phyloP scores from a whole-genome alignment of 179 eudicot species.

The Camellia oleifera region DNA sequence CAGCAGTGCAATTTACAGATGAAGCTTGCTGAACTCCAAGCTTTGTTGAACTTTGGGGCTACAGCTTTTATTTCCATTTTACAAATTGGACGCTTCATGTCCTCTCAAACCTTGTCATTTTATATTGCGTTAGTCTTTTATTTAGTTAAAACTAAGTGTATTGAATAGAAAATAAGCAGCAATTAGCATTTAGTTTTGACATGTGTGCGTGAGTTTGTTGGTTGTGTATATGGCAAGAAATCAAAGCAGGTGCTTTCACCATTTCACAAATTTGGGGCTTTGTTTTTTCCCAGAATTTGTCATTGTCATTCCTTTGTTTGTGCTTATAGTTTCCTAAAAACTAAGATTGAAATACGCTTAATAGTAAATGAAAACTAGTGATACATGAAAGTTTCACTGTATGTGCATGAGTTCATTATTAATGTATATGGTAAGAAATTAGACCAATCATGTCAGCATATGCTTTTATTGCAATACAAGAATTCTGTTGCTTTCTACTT shows the following conservation, averaged over 20 bases:
- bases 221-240: too few relatives aligned
- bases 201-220: too few relatives aligned
- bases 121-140: too few relatives aligned
- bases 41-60: neutral
- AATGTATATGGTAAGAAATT: neutral
- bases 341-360: neutral
- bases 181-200: too few relatives aligned
- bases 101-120: neutral
- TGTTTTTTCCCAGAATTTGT: neutral
- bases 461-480: neutral
- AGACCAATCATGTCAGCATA: neutral
- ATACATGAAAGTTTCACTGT: neutral
- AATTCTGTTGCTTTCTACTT: neutral
- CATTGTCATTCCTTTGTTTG: neutral
- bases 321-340: neutral
- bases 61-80: constrained; percentile 1
- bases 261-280: neutral
- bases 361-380: neutral
- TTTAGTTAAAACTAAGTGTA: too few relatives aligned
- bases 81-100: neutral
- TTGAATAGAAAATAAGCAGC: too few relatives aligned
- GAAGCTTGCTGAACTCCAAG: neutral
- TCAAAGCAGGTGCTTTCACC: too few relatives aligned
- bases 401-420: neutral
- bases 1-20: neutral